Percentiles rank a stretch among this genome's conserved stretches.
Evolutionary conservation across 352 stramenopile genomes (phyloP).

Genomic region (Thalassiosira livingstoniorum): DNA sequence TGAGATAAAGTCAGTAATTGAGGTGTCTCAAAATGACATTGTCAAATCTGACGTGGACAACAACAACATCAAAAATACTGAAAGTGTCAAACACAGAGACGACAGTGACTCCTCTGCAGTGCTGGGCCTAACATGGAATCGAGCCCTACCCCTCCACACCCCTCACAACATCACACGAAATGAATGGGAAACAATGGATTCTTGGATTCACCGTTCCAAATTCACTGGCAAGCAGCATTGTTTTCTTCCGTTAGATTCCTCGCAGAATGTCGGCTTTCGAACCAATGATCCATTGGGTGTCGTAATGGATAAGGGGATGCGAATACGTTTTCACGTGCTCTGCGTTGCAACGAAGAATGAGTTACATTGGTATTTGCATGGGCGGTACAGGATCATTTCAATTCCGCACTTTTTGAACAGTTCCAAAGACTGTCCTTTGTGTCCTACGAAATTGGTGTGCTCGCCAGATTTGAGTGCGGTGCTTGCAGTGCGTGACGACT

Average conservation of each 20-base stretch:
- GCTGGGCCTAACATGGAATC: slow-evolving; percentile 64
- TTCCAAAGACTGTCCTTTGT: slow-evolving; percentile 1
- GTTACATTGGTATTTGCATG: slow-evolving; percentile 75
- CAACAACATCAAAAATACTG: neutral
- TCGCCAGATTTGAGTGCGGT: slow-evolving; percentile 69
- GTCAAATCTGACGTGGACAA: neutral
- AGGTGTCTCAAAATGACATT: no score
- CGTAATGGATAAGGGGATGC: no score
- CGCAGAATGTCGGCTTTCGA: no score
- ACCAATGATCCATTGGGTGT: no score
- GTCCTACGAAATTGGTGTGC: slow-evolving; percentile 44
- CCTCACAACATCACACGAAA: slow-evolving; percentile 31
- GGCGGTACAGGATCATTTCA: slow-evolving; percentile 64
- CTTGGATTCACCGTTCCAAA: slow-evolving; percentile 67
- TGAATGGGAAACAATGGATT: slow-evolving; percentile 62
- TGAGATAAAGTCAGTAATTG: no score
- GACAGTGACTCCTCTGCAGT: slow-evolving; percentile 32
- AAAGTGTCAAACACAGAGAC: neutral
- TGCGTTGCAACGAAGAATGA: slow-evolving; percentile 59
- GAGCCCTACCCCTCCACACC: slow-evolving; percentile 49
- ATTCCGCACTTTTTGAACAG: slow-evolving; percentile 10
- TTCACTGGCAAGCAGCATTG: slow-evolving; percentile 62
- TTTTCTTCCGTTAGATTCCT: slow-evolving; percentile 64
- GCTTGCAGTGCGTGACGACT: slow-evolving; percentile 24
- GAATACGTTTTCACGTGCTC: slow-evolving; percentile 78